phyloP scores from a whole-genome alignment of 257 asterid species.

The Nicotiana benthamiana region DNA sequence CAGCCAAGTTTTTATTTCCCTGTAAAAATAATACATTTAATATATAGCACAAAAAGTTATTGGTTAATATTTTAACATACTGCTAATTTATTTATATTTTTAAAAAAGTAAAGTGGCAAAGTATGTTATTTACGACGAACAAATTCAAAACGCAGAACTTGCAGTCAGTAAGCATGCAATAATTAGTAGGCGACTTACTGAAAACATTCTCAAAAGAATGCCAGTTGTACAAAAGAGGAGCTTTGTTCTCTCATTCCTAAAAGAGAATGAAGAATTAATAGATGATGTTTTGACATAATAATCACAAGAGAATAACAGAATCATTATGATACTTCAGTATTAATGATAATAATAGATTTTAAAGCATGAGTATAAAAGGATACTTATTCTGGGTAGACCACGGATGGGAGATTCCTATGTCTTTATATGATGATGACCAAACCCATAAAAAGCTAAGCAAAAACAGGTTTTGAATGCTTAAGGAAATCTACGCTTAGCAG shows the following conservation, averaged over 20 bases:
- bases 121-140: background rate
- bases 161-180: background rate
- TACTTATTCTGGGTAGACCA: background rate
- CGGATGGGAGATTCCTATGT: background rate
- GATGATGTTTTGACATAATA: background rate
- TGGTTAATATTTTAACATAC: background rate
- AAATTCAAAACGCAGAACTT: background rate
- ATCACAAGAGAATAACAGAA: background rate
- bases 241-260: constrained; percentile 82
- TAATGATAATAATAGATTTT: background rate
- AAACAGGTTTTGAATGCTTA: background rate
- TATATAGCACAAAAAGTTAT: constrained; percentile 8
- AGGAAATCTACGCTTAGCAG: background rate
- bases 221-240: constrained; percentile 98
- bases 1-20: constrained; percentile 78
- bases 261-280: constrained; percentile 14
- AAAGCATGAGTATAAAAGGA: background rate
- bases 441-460: background rate
- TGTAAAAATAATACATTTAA: constrained; percentile 33
- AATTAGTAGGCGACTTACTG: constrained; percentile 38
- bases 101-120: background rate
- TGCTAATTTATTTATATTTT: background rate
- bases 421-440: background rate
- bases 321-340: background rate
- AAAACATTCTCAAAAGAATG: constrained; percentile 90